Conservation (phyloP, 306 rosid genomes). For the Prosopis cineraria region DNA sequence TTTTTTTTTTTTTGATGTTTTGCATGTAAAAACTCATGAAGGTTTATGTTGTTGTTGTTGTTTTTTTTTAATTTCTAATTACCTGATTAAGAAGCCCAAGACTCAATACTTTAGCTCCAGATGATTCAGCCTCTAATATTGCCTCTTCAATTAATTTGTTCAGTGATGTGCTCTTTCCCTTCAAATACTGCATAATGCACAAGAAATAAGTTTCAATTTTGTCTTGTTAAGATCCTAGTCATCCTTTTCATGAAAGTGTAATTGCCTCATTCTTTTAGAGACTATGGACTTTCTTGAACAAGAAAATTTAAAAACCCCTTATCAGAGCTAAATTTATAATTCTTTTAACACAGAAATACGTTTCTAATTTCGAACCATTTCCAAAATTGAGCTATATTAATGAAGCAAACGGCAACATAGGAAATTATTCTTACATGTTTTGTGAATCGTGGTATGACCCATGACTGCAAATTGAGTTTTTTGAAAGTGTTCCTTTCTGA, state of each 20-base stretch:
- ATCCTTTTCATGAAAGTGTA: no score
- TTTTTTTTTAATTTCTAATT: neutral
- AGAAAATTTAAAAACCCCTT: no score
- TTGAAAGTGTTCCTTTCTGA: slow-evolving; percentile 46
- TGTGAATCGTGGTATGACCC: slow-evolving; percentile 50
- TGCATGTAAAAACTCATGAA: neutral
- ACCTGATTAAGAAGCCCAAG: slow-evolving; percentile 42
- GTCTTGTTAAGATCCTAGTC: no score
- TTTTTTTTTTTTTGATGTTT: no score
- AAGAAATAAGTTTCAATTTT: no score
- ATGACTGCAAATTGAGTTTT: slow-evolving; percentile 47
- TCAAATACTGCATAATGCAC: slow-evolving; percentile 8
- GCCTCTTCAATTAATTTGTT: slow-evolving; percentile 28
- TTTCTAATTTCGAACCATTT: neutral
- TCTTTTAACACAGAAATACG: neutral
- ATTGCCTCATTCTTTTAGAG: no score
- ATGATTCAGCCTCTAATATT: slow-evolving; percentile 28
- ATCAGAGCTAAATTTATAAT: no score
- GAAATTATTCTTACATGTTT: slow-evolving; percentile 42
- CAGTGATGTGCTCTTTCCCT: neutral
- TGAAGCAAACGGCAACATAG: no score
- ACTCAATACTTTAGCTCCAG: slow-evolving; percentile 29
- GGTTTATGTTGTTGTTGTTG: neutral
- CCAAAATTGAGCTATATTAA: no score
- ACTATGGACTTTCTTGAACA: no score